Conservation (phyloP, 331 rosid genomes). For the Cucumis variabilis region DNA sequence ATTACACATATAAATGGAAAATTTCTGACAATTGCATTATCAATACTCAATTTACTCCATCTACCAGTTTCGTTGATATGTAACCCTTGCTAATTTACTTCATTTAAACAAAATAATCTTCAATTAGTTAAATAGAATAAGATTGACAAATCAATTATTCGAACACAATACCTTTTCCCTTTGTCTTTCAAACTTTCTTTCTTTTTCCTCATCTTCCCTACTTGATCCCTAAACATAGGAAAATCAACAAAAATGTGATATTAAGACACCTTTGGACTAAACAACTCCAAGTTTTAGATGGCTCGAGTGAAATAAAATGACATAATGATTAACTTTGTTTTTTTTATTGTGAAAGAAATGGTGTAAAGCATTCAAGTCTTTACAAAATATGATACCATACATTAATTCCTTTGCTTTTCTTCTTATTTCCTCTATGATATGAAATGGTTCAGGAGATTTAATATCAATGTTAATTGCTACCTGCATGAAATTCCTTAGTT, state of each 20-base stretch:
- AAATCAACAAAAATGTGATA: not conserved
- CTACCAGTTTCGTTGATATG: not conserved
- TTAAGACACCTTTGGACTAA: too few relatives aligned
- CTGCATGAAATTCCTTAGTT: too few relatives aligned
- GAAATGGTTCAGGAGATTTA: too few relatives aligned
- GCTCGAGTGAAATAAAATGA: conserved; percentile 5
- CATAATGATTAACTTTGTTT: not conserved
- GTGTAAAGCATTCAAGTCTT: too few relatives aligned
- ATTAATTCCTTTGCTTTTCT: too few relatives aligned
- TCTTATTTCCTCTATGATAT: too few relatives aligned
- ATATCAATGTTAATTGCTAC: too few relatives aligned
- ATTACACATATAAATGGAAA: not conserved
- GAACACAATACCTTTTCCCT: conserved; percentile 64
- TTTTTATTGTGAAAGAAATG: too few relatives aligned
- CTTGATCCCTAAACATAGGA: conserved; percentile 49
- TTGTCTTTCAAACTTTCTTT: conserved; percentile 50
- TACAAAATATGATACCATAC: too few relatives aligned
- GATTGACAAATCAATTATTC: not conserved
- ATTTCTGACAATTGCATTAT: not conserved
- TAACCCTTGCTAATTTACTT: not conserved
- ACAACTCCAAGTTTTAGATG: not conserved
- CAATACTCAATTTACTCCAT: not conserved
- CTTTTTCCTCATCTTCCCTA: conserved; percentile 43
- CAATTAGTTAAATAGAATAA: not conserved
- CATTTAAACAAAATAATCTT: not conserved